Evolutionary conservation across 805 yeast species (phyloP).

Genomic region (Torulaspora gathmanii): DNA sequence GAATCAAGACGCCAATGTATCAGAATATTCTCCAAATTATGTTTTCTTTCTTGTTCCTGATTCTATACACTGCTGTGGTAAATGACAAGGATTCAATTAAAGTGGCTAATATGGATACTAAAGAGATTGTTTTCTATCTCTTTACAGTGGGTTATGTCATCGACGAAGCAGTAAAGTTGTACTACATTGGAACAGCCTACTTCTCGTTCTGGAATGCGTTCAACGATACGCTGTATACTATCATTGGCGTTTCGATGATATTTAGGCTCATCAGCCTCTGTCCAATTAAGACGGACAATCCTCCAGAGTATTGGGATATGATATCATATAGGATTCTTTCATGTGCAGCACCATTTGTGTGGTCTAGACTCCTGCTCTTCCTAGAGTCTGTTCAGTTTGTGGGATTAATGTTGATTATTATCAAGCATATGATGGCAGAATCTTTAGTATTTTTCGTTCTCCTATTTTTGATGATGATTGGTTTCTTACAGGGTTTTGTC

Average conservation of each 20-base stretch:
- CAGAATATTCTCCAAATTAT: conserved; percentile 70
- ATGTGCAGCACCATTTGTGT: conserved; percentile 80
- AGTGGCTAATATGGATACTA: conserved; percentile 38
- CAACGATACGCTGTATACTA: conserved; percentile 62
- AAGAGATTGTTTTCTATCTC: conserved; percentile 56
- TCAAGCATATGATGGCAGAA: conserved; percentile 83
- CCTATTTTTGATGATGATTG: conserved; percentile 62
- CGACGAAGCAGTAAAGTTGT: conserved; percentile 67
- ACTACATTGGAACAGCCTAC: conserved; percentile 70
- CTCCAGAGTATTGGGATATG: conserved; percentile 42
- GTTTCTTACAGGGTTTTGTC: conserved; percentile 80
- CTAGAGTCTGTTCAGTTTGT: conserved; percentile 77
- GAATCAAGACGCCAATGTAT: conserved; percentile 80
- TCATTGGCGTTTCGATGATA: conserved; percentile 49
- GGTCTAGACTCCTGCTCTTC: conserved; percentile 72
- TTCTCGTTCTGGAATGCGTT: conserved; percentile 75
- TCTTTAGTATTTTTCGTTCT: conserved; percentile 77
- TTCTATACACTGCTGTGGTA: conserved; percentile 57
- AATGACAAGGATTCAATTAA: conserved; percentile 45
- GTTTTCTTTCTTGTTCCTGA: conserved; percentile 59
- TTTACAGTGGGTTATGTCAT: conserved; percentile 62
- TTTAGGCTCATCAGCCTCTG: conserved; percentile 44
- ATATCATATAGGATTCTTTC: conserved; percentile 67
- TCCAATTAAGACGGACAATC: conserved; percentile 25
- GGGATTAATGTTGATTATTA: conserved; percentile 83